A percentile compares a stretch with the other conserved stretches of the same genome.
phyloP scores from a whole-genome alignment of 345 rosid species.

The Euphorbia lathyris region DNA sequence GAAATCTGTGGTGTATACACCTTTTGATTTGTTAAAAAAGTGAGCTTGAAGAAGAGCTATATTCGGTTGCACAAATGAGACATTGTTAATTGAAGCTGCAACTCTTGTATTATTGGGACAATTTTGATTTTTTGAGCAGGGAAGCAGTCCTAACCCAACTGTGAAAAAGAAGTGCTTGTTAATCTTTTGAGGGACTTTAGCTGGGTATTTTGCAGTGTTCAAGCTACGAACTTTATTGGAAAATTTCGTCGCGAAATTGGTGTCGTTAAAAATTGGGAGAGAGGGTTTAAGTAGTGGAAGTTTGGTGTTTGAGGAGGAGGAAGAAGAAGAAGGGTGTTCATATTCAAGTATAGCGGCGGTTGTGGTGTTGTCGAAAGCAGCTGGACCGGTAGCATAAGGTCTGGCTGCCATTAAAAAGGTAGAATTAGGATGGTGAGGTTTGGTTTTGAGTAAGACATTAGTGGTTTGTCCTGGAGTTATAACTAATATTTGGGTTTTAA shows the following conservation, averaged over 20 bases:
- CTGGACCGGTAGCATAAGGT: slow-evolving; percentile 47
- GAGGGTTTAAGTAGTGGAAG: slow-evolving; percentile 26
- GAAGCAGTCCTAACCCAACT: slow-evolving; percentile 41
- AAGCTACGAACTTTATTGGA: slow-evolving; percentile 39
- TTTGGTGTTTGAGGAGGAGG: slow-evolving; percentile 17
- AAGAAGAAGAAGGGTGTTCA: slow-evolving; percentile 11
- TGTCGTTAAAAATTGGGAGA: slow-evolving; percentile 47
- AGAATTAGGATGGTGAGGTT: slow-evolving; percentile 30
- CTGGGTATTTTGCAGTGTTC: slow-evolving; percentile 39
- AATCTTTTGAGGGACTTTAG: slow-evolving; percentile 43
- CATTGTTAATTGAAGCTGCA: slow-evolving; percentile 45
- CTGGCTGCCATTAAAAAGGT: slow-evolving; percentile 36
- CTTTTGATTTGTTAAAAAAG: slow-evolving; percentile 41
- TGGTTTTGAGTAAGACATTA: slow-evolving; percentile 54
- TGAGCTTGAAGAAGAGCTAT: slow-evolving; percentile 47
- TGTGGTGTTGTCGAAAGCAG: slow-evolving; percentile 50
- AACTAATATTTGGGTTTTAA: slow-evolving; percentile 43
- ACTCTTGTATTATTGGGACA: slow-evolving; percentile 47
- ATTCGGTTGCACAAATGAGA: slow-evolving; percentile 43
- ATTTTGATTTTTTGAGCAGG: slow-evolving; percentile 37
- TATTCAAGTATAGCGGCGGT: slow-evolving; percentile 40
- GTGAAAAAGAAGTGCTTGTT: slow-evolving; percentile 48
- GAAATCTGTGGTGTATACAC: slow-evolving; percentile 45
- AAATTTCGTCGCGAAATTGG: slow-evolving; percentile 35
- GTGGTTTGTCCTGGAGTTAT: slow-evolving; percentile 74